Percentiles rank a stretch among this genome's conserved stretches.
Conservation (phyloP, 2,329 filamentous ascomycete species). For the Emmonsiellopsis sp. region DNA sequence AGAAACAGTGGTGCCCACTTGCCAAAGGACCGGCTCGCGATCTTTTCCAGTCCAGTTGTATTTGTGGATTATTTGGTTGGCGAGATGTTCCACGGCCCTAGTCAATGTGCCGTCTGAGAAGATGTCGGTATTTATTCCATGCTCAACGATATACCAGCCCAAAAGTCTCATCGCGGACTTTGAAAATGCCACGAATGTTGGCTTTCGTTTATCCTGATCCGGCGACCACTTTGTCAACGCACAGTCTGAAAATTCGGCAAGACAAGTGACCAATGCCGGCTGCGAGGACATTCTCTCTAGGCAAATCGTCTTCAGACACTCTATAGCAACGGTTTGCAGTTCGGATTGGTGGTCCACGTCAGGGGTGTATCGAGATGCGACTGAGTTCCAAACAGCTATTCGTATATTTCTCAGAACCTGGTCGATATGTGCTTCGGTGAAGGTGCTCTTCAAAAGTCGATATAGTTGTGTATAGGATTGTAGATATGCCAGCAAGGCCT, state of each 20-base stretch:
- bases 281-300: constrained; percentile 28
- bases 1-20: constrained; percentile 61
- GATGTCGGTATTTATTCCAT: constrained; percentile 51
- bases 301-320: constrained; percentile 27
- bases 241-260: constrained; percentile 61
- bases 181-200: constrained; percentile 82
- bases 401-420: constrained; percentile 64
- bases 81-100: constrained; percentile 56
- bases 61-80: constrained; percentile 64
- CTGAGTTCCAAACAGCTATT: constrained; percentile 63
- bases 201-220: constrained; percentile 39
- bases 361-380: constrained; percentile 28
- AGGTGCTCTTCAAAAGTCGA: constrained; percentile 55
- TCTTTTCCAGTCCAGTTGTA: constrained; percentile 67
- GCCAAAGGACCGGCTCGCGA: constrained; percentile 66
- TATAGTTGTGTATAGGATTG: constrained; percentile 69
- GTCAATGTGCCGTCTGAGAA: constrained; percentile 60
- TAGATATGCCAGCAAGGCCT: constrained; percentile 77
- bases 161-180: constrained; percentile 69
- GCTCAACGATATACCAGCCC: constrained; percentile 30
- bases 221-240: constrained; percentile 34
- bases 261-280: constrained; percentile 27
- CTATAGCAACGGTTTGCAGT: constrained; percentile 25
- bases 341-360: constrained; percentile 30
- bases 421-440: constrained; percentile 53